These are phyloP conservation scores for Cryptococcus sp. DNA, from an alignment of 1,284 basidiomycete species.

Conservation along the genomic window DNA sequence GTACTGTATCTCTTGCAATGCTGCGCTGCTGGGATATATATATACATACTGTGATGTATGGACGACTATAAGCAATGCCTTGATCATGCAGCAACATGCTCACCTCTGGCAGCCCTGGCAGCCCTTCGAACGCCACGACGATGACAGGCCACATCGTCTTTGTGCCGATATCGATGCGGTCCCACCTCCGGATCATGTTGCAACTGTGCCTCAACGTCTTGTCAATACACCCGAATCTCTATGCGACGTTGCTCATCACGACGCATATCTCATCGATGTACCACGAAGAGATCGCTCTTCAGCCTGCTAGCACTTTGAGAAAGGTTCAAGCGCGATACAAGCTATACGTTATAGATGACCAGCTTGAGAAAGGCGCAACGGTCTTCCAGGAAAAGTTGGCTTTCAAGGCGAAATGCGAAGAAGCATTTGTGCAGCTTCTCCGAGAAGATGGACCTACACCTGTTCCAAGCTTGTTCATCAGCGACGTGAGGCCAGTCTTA, in stretches of 20 bases:
- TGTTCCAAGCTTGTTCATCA: background rate
- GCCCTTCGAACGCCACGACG: too few relatives aligned
- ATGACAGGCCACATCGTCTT: background rate
- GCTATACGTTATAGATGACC: background rate
- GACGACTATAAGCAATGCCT: too few relatives aligned
- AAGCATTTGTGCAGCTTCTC: background rate
- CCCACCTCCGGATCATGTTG: slow-evolving; percentile 4
- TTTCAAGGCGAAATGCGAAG: background rate
- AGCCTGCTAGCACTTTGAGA: background rate
- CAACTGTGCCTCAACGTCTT: slow-evolving; percentile 6
- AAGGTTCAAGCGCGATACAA: background rate
- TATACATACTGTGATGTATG: too few relatives aligned
- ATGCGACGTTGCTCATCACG: slow-evolving; percentile 1
- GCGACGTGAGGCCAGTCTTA: background rate
- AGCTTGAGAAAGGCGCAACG: background rate
- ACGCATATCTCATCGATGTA: background rate
- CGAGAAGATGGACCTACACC: background rate
- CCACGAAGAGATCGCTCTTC: background rate
- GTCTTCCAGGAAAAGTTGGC: slow-evolving; percentile 1
- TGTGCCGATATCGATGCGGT: slow-evolving; percentile 4
- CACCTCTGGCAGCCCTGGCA: too few relatives aligned
- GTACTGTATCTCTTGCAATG: too few relatives aligned
- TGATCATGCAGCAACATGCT: too few relatives aligned
- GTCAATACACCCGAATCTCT: background rate
- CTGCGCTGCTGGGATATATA: too few relatives aligned